These are phyloP conservation scores for Chrysanthemum makinoi DNA, from an alignment of 129 eudicot species.

Conservation along the genomic window DNA sequence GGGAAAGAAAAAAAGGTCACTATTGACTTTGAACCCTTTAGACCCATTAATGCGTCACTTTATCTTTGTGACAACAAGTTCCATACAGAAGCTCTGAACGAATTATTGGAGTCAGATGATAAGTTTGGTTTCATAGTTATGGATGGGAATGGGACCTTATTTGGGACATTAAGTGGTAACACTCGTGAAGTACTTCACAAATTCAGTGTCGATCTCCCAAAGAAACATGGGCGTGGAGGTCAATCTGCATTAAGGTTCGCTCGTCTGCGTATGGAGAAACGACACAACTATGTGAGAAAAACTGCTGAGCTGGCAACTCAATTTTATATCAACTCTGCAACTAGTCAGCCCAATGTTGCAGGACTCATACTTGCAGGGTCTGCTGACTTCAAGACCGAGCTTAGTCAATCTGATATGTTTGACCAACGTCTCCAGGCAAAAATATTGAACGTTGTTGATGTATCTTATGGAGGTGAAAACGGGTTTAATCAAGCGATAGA, in stretches of 20 bases:
- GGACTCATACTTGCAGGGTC: conserved; percentile 44
- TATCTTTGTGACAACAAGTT: conserved; percentile 42
- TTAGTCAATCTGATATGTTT: conserved; percentile 44
- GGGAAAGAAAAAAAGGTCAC: conserved; percentile 43
- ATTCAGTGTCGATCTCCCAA: conserved; percentile 39
- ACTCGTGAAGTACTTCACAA: conserved; percentile 41
- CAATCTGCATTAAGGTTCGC: conserved; percentile 41
- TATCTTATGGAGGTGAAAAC: conserved; percentile 43
- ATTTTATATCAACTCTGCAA: conserved; percentile 35
- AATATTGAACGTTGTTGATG: conserved; percentile 39
- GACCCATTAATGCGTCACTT: conserved; percentile 37
- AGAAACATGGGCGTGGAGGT: conserved; percentile 43
- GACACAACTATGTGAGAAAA: conserved; percentile 41
- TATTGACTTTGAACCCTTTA: conserved; percentile 38
- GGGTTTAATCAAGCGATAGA: conserved; percentile 45
- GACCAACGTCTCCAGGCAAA: conserved; percentile 41
- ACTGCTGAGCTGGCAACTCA: conserved; percentile 43
- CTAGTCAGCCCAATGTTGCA: conserved; percentile 42
- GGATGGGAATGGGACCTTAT: conserved; percentile 41
- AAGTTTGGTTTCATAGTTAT: conserved; percentile 40
- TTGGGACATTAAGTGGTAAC: conserved; percentile 43
- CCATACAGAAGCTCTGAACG: conserved; percentile 41
- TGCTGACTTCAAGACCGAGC: conserved; percentile 41
- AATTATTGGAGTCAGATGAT: conserved; percentile 37
- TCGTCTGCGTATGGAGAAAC: conserved; percentile 40